phyloP scores from a whole-genome alignment of 768 basidiomycete genomes.

The Panus rudis region DNA sequence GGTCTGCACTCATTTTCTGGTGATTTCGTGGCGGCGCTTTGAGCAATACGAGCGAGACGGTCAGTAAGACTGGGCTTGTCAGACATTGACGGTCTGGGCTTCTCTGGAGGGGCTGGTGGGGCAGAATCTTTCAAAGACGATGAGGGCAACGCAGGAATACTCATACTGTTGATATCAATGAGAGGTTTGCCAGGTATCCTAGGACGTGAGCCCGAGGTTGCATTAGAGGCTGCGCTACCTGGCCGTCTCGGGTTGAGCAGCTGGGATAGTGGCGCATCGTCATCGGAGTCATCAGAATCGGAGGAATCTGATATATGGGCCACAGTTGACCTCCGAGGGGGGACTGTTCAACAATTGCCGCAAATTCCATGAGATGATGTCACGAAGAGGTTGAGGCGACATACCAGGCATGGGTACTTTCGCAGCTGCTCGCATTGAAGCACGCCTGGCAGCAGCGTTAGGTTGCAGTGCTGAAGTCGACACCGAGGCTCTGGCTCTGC shows the following conservation, averaged over 20 bases:
- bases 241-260: conserved; percentile 59
- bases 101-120: conserved; percentile 7
- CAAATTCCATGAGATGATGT: conserved; percentile 3
- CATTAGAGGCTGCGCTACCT: conserved; percentile 46
- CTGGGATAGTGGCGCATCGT: conserved; percentile 58
- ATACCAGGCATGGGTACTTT: conserved; percentile 7
- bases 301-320: conserved; percentile 22
- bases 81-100: conserved; percentile 6
- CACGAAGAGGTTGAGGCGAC: too few species aligned
- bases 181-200: conserved; percentile 37
- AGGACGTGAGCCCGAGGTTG: conserved; percentile 20
- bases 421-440: conserved; percentile 26
- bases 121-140: conserved; percentile 1
- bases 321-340: conserved; percentile 13
- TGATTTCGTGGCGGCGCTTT: conserved; percentile 11
- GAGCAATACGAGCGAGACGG: conserved; percentile 19
- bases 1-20: conserved; percentile 5
- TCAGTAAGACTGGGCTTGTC: conserved; percentile 20
- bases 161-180: conserved; percentile 28
- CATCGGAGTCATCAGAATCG: conserved; percentile 34
- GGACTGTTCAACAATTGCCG: background rate
- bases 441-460: conserved; percentile 43
- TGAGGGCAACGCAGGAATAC: conserved; percentile 6
- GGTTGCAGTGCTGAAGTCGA: conserved; percentile 56
- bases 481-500: conserved; percentile 42